Evolutionary conservation across 108 stramenopile species (phyloP), one percentile per base, ranked within the genome.

Genomic region (Skeletonema tropicum): DNA sequence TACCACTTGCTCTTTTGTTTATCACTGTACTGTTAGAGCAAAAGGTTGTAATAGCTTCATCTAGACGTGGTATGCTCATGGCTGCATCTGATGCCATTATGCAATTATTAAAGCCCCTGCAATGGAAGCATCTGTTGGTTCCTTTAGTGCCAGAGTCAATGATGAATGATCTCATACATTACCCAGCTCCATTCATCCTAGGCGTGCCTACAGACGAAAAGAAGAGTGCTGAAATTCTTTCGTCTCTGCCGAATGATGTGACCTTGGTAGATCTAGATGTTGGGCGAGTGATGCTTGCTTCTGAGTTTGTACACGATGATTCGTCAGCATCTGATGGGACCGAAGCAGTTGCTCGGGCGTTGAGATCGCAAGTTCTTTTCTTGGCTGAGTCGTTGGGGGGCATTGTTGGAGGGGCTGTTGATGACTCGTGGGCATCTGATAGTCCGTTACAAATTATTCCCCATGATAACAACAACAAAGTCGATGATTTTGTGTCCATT

Each of bases 201-300:
- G 94, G 94, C 11, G 71, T 91, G 10, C 85, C 91, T 12, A 86
- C 90, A 30, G 89, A 92, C 63, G 90, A 90, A 38, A 77, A 79
- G 32, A 82, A 83, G 23, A 90, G 85, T 52, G 64, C 83, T 32
- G 83, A 75, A 10, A 65, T 92, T 36, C 78, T 95, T 31, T 82
- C 81, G 23, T 80, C 87, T 14, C 76, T 95, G 14, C 94, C 94
- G 29, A 57, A 75, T 25, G 94, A 95, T 78, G 88, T 95, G 3
- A 92, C 92, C 7, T 57, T 95, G 75, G 91, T 95, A n/a, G 92
- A 95, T 69, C 73, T 95, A 77, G 94, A 95, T 66, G 89, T 92
- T n/a, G 94, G 94, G 0, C 74, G 92, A 46, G 94, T 95, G 1
- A 95, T 95, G 46, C 70, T 95, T 68, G 91, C 94, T 38, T 80